Conservation (phyloP, 2,329 filamentous ascomycete genomes). For the Stylonectria norvegica region DNA sequence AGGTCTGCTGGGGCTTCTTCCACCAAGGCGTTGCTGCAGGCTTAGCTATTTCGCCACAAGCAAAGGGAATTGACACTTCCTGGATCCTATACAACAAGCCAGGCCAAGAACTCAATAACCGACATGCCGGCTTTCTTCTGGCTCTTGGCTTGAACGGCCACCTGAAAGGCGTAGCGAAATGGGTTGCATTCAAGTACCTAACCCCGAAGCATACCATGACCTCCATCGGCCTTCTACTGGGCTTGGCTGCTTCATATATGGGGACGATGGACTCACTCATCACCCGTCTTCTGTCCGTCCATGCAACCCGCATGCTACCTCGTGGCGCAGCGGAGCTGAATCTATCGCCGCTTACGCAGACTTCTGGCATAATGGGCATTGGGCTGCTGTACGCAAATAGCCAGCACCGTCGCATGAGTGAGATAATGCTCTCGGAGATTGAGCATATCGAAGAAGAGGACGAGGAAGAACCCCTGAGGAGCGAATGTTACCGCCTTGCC, state of each 20-base stretch:
- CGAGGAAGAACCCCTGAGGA: slow-evolving; percentile 80
- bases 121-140: slow-evolving; percentile 91
- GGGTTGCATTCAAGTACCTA: slow-evolving; percentile 98
- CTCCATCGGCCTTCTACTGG: slow-evolving; percentile 89
- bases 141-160: slow-evolving; percentile 92
- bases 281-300: slow-evolving; percentile 87
- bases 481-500: slow-evolving; percentile 93
- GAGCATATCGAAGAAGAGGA: slow-evolving; percentile 77
- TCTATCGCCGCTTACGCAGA: slow-evolving; percentile 87
- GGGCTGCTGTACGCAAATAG: slow-evolving; percentile 91
- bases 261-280: slow-evolving; percentile 97
- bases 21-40: slow-evolving; percentile 94
- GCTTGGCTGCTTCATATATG: slow-evolving; percentile 87
- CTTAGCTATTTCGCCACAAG: slow-evolving; percentile 81
- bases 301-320: slow-evolving; percentile 92
- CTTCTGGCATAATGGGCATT: slow-evolving; percentile 95
- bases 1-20: slow-evolving; percentile 98
- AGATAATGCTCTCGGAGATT: slow-evolving; percentile 97
- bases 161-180: slow-evolving; percentile 90
- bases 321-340: slow-evolving; percentile 92
- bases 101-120: slow-evolving; percentile 77
- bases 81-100: slow-evolving; percentile 99
- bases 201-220: slow-evolving; percentile 99
- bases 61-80: slow-evolving; percentile 92
- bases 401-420: slow-evolving; percentile 96